Conservation (phyloP, 176 grass and related monocot species). For the Tillandsia leiboldiana region DNA sequence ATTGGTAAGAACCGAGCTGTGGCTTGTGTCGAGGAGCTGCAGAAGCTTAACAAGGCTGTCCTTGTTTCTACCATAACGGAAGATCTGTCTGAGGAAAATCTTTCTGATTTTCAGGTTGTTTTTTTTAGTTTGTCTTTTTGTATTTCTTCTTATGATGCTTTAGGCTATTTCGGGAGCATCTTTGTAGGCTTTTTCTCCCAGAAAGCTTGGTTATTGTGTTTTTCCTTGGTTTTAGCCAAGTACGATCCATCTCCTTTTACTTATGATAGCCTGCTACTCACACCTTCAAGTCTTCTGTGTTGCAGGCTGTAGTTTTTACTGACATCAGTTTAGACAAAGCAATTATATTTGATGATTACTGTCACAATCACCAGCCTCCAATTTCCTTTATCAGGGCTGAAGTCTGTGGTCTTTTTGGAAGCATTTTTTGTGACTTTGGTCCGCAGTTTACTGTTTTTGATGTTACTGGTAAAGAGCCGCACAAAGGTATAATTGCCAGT, state of each 20-base stretch:
- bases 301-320: slow-evolving; percentile 69
- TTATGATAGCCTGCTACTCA: slow-evolving; percentile 1
- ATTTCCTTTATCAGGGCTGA: slow-evolving; percentile 67
- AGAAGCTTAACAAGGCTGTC: slow-evolving; percentile 62
- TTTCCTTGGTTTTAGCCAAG: neutral
- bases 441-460: slow-evolving; percentile 57
- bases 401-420: slow-evolving; percentile 66
- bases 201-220: too few relatives aligned
- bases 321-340: slow-evolving; percentile 52
- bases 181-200: too few relatives aligned
- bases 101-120: slow-evolving; percentile 60
- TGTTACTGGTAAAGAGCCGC: slow-evolving; percentile 50
- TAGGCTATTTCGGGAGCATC: neutral
- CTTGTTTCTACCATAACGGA: slow-evolving; percentile 38
- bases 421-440: slow-evolving; percentile 69
- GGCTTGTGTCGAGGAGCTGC: slow-evolving; percentile 56
- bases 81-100: slow-evolving; percentile 43
- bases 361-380: slow-evolving; percentile 46
- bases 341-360: slow-evolving; percentile 53
- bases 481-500: slow-evolving; percentile 55
- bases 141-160: neutral
- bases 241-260: neutral
- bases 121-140: slow-evolving; percentile 5
- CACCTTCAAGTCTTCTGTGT: slow-evolving; percentile 19
- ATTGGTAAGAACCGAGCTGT: slow-evolving; percentile 63